Base-by-base conservation (phyloP, 495 filamentous ascomycete species). In the Annulohypoxylon bovei region DNA sequence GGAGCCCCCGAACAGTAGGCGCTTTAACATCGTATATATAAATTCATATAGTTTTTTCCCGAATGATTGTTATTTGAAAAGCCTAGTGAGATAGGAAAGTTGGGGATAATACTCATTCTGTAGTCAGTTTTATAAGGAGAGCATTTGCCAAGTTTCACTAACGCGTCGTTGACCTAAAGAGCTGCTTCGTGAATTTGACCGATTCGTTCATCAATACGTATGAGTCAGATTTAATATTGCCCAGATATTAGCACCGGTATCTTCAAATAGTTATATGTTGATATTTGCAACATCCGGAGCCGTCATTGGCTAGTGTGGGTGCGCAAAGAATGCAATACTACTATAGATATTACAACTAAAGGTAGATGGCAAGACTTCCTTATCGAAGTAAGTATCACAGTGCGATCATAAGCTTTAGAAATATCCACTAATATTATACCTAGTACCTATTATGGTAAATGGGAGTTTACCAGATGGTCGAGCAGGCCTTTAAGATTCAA, bases 11-110 rank as follows among this genome's bases (percentile, higher is more conserved):
- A 50, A 16, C 3, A 62, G 27, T 14, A 62, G 46, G 4, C 33
- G 59, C 53, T 23, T 28, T 2, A 32, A 53, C 59, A 62, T 62
- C 6, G 50, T 54, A 16, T 23, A 54, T 16, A 22, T 35, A 35
- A 4, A 54, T 5, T 14, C 22, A 35, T 7, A 54, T 16, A 35
- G 12, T 30, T 7, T 14, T 18, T 52, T 20, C 28, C 28, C 32
- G 16, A 12, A 20, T 18, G 30, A 22, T 28, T 23, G 11, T 42
- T 42, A 37, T 14, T 7, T 7, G 9, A 50, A 50, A 50, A 50
- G 3, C n/a, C 12, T 3, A 27, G 3, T 23, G 12, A 42, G 39
- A 7, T 18, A 6, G 6, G 16, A 18, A 18, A n/a, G 4, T 12
- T 16, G 20, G 39, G 7, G 18, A 16, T 40, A 40, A n/a, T 14